Conservation (phyloP, 805 yeast species). For the Candida boleticola region DNA sequence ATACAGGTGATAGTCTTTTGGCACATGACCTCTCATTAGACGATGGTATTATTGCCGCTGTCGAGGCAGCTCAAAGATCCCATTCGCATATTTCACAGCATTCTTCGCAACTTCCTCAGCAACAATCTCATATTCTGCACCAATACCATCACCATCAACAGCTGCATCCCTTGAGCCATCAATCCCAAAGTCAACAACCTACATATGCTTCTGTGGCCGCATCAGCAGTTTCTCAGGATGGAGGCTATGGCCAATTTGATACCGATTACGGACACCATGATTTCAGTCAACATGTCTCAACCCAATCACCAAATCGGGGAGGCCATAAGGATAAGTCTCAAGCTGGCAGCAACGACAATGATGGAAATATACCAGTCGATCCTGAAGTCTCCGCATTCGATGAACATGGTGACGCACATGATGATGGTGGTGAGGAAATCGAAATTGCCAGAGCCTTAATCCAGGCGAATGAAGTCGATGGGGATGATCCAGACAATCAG, state of each 20-base stretch:
- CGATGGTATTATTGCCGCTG: conserved; percentile 56
- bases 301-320: conserved; percentile 7
- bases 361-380: conserved; percentile 51
- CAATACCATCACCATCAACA: conserved; percentile 13
- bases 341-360: conserved; percentile 18
- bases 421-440: conserved; percentile 50
- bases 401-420: conserved; percentile 27
- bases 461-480: conserved; percentile 49
- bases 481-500: conserved; percentile 5
- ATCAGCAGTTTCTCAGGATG: conserved; percentile 23
- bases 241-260: conserved; percentile 13
- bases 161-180: conserved; percentile 10
- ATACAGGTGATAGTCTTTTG: conserved; percentile 29
- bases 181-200: conserved; percentile 12
- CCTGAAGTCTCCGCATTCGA: conserved; percentile 55
- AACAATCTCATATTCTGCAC: conserved; percentile 7
- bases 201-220: conserved; percentile 37
- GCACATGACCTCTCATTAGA: conserved; percentile 43
- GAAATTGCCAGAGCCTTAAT: conserved; percentile 67
- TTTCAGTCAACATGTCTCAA: conserved; percentile 2
- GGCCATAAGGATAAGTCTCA: conserved; percentile 9
- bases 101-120: conserved; percentile 15
- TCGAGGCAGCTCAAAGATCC: conserved; percentile 52
- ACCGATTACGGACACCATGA: conserved; percentile 12
- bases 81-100: conserved; percentile 18